Conservation (phyloP, 176 grass and related monocot genomes). For the Aegilops speltoides region DNA sequence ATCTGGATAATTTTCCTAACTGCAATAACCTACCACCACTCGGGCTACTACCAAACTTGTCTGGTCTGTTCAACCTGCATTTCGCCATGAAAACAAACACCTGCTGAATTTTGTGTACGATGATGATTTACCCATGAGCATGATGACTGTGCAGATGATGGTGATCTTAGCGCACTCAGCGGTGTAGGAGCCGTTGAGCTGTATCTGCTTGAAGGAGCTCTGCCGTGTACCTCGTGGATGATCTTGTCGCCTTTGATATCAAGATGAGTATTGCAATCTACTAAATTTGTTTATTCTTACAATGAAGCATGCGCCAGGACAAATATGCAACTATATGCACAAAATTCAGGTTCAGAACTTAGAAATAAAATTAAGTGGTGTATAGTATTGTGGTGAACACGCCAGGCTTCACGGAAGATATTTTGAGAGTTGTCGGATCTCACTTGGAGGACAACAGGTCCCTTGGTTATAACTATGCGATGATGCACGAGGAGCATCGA, state of each 20-base stretch:
- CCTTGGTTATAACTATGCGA: no score
- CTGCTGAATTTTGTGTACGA: neutral
- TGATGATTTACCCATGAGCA: constrained; percentile 1
- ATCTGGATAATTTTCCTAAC: accelerated
- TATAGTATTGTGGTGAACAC: no score
- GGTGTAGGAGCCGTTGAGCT: constrained; percentile 45
- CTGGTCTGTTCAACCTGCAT: constrained; percentile 3
- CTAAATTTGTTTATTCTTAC: constrained; percentile 52
- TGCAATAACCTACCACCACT: neutral
- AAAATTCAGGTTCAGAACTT: no score
- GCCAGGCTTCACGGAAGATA: no score
- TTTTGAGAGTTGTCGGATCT: no score
- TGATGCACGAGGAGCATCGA: no score
- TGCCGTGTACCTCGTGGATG: constrained; percentile 60
- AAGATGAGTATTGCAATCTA: neutral
- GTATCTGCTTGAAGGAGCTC: constrained; percentile 70
- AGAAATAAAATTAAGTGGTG: no score
- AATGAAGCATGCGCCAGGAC: constrained; percentile 78
- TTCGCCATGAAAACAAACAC: neutral
- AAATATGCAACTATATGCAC: constrained; percentile 37
- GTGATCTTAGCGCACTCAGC: constrained; percentile 75
- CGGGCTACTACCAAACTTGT: neutral
- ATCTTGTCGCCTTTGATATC: constrained; percentile 46
- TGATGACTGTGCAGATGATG: constrained; percentile 68
- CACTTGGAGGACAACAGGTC: no score